Base-by-base conservation (phyloP, 768 basidiomycete genomes). In the Tricholoma sp. region DNA sequence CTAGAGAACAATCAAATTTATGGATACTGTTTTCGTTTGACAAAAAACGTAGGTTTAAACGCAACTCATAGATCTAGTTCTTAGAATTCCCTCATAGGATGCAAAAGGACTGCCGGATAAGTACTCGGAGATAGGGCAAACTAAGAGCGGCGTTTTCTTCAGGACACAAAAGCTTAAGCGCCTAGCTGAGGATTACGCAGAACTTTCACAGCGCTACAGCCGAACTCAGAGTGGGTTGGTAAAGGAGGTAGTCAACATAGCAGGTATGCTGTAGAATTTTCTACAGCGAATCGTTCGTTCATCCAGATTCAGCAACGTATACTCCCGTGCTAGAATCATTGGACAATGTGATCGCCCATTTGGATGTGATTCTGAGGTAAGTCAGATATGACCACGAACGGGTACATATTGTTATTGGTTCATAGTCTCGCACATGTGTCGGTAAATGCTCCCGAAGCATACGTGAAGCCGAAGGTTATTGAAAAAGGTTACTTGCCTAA, bases 371-470 rank as follows among this genome's bases (percentile, higher is more conserved):
- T 49, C 63, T 94, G 32, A 93, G 93, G 95, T 91, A 72, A 60
- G 59, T n/a, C 20, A 12, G 11, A 45, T 53, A 4, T 20, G 31
- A 31, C 17, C 18, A 1, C 18, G 52, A 17, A 29, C 45, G 20
- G 24, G 8, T 33, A 13, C 31, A 10, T 50, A 32, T n/a, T 50
- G 44, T 15, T 51, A 10, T 33, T 33, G 48, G 44, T 44, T 54
- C 32, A n/a, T 13, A 97, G 95, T 70, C 90, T 98, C 66, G 93
- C 97, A 0, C 91, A 94, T 63, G 91, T 97, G 10, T 88, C 96
- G 0, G 80, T 87, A 20, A 89, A 89, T 60, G 92, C 95, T 0
- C 89, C 91, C 0, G 88, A 88, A 52, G 79, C 90, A 2, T 98
- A 97, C 65, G 81, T 96, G 52, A 96, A 93, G 68, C 97, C 96